phyloP scores from a whole-genome alignment of 495 filamentous ascomycete species.

The Aspergillus wentii region DNA sequence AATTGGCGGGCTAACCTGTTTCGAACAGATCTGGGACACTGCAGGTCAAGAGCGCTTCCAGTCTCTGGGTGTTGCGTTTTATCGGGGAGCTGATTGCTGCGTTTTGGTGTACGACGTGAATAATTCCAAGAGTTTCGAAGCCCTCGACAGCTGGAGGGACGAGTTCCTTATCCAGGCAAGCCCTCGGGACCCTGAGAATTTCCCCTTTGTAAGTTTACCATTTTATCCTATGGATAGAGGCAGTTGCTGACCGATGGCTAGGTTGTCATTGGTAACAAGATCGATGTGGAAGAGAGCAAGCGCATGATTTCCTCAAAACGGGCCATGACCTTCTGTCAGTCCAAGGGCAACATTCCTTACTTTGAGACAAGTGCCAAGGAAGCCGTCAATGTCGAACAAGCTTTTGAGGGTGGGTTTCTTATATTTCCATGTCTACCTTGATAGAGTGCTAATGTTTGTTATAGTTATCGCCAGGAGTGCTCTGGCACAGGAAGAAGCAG shows the following conservation, averaged over 20 bases:
- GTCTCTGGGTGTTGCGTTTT: slow-evolving; percentile 96
- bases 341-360: slow-evolving; percentile 94
- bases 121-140: slow-evolving; percentile 98
- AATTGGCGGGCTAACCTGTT: slow-evolving; percentile 13
- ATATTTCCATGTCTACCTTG: background rate
- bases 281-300: slow-evolving; percentile 97
- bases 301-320: slow-evolving; percentile 92
- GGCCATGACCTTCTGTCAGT: slow-evolving; percentile 95
- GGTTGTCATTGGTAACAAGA: slow-evolving; percentile 97
- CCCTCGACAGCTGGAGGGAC: slow-evolving; percentile 96
- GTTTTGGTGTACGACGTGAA: slow-evolving; percentile 98
- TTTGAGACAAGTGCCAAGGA: slow-evolving; percentile 99
- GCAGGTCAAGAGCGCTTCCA: slow-evolving; percentile 98
- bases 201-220: slow-evolving; percentile 78
- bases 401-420: slow-evolving; percentile 78
- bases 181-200: slow-evolving; percentile 93
- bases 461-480: slow-evolving; percentile 95
- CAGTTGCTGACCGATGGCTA: slow-evolving; percentile 20
- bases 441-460: slow-evolving; percentile 5
- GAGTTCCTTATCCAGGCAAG: slow-evolving; percentile 98
- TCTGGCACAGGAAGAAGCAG: slow-evolving; percentile 91
- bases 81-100: slow-evolving; percentile 97
- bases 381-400: slow-evolving; percentile 96
- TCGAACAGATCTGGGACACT: slow-evolving; percentile 86
- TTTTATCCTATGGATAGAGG: background rate